Evolutionary conservation across 768 basidiomycete genomes (phyloP).

Genomic region (Rubroboletus pulcherrimus): DNA sequence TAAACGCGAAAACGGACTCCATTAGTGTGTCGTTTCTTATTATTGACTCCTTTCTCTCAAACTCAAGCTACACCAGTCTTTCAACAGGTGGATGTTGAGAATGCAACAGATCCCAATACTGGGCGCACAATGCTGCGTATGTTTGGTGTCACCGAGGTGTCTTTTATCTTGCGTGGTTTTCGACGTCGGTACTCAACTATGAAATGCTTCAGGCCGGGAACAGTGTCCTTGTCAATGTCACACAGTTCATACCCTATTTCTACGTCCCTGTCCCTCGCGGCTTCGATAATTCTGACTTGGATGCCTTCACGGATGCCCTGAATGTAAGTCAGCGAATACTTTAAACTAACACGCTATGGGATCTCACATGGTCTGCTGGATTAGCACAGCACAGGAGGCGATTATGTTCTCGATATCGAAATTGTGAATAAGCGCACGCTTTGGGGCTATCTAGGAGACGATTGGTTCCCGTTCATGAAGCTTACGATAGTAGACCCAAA

Average conservation of each 20-base stretch:
- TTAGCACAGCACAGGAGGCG: constrained; percentile 28
- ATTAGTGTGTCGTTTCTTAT: constrained; percentile 50
- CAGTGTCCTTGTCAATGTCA: constrained; percentile 83
- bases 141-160: constrained; percentile 88
- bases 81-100: constrained; percentile 94
- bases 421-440: constrained; percentile 66
- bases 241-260: constrained; percentile 88
- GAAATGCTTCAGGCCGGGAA: constrained; percentile 60
- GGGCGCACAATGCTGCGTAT: constrained; percentile 55
- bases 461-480: constrained; percentile 77
- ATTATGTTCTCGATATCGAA: constrained; percentile 50
- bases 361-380: constrained; percentile 1
- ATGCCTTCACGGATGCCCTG: constrained; percentile 60
- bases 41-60: not conserved
- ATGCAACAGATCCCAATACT: constrained; percentile 44
- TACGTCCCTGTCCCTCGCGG: constrained; percentile 86
- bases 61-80: constrained; percentile 53
- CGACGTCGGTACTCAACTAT: not conserved
- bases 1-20: constrained; percentile 60
- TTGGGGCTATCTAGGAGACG: constrained; percentile 88
- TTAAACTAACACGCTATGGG: not conserved
- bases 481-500: constrained; percentile 71
- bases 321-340: constrained; percentile 53
- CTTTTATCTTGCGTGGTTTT: constrained; percentile 5
- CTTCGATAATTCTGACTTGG: constrained; percentile 64